Conservation (phyloP, 192 early-diverging fungal species). For the Oehlia diaphana region DNA sequence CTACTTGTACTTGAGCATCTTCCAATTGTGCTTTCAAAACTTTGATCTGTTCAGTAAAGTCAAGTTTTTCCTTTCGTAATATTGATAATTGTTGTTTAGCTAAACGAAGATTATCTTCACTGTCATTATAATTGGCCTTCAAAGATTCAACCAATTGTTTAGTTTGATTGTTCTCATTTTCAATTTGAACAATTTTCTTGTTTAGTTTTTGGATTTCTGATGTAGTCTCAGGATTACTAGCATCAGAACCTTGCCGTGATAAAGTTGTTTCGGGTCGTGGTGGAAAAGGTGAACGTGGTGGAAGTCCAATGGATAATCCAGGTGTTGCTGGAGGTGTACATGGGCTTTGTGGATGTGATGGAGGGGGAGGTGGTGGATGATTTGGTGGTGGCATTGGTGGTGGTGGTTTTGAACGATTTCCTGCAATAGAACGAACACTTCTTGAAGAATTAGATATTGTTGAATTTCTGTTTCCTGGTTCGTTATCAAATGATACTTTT, state of each 20-base stretch:
- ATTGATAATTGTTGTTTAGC: constrained; percentile 41
- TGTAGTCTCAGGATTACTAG: constrained; percentile 22
- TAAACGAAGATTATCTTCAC: constrained; percentile 42
- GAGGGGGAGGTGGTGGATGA: constrained; percentile 34
- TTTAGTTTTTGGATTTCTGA: constrained; percentile 33
- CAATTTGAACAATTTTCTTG: constrained; percentile 40
- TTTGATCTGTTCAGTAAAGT: constrained; percentile 38
- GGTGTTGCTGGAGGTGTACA: constrained; percentile 31
- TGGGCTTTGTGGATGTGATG: constrained; percentile 34
- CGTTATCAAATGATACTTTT: neutral
- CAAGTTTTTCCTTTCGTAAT: constrained; percentile 40
- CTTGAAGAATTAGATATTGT: constrained; percentile 16
- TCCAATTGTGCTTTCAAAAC: constrained; percentile 39
- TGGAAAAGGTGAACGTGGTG: constrained; percentile 8
- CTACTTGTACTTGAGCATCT: constrained; percentile 36
- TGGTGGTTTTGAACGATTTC: constrained; percentile 19
- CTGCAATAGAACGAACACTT: constrained; percentile 25
- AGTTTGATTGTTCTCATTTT: constrained; percentile 35
- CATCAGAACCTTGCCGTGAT: constrained; percentile 23
- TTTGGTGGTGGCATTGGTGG: constrained; percentile 37
- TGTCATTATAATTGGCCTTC: constrained; percentile 44
- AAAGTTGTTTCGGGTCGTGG: constrained; percentile 30
- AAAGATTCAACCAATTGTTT: constrained; percentile 37
- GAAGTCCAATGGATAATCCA: neutral
- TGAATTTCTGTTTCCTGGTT: neutral